Base-by-base conservation (phyloP, 148 eudicot genomes). In the Selenicereus undatus region DNA sequence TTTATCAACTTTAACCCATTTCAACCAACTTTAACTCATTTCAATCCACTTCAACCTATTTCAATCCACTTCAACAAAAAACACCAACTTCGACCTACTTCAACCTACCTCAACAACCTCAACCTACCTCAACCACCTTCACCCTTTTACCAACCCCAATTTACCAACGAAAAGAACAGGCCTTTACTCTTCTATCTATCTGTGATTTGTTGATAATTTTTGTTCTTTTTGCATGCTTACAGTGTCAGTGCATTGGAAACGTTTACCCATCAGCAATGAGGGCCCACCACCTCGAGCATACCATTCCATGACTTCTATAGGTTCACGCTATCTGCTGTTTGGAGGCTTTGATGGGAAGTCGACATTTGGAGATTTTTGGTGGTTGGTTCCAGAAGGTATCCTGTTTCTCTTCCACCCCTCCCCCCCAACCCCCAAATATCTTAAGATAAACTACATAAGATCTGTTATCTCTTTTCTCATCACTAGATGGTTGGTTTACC, bases 321-420 rank as follows among this genome's bases (percentile, higher is more conserved):
- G 97, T 73, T 91, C 94, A 60, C 91, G 93, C 27, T 92, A 91
- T 84, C 77, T 96, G 73, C 80, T 96, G 72, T 96, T 92, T 89
- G 99, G 99, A 42, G 99, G 99, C 66, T 96, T 96, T 89, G 97
- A 96, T 89, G 98, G 99, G 74, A 96, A 96, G 85, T 86, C 93
- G 69, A 93, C 99, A 76, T 93, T 88, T 89, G 98, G 91, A 76
- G 99, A 96, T 84, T 83, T 96, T 56, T 96, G 98, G 99, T 96
- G 99, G 99, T 87, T 96, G 86, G 99, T 96, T 85, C 93, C 98
- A 52, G 99, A 96, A 94, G 99, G 99, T 96, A 89, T 76, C n/a
- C 56, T 21, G 54, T 62, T 76, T 70, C 26, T 74, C 32, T 16
- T 26, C 20, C 39, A 50, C 22, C 8, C 11, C 48, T n/a, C 27